Percentiles rank a stretch among this genome's conserved stretches.
Evolutionary conservation across 1,284 basidiomycete genomes (phyloP).

Genomic region (Ganoderma lucidum): DNA sequence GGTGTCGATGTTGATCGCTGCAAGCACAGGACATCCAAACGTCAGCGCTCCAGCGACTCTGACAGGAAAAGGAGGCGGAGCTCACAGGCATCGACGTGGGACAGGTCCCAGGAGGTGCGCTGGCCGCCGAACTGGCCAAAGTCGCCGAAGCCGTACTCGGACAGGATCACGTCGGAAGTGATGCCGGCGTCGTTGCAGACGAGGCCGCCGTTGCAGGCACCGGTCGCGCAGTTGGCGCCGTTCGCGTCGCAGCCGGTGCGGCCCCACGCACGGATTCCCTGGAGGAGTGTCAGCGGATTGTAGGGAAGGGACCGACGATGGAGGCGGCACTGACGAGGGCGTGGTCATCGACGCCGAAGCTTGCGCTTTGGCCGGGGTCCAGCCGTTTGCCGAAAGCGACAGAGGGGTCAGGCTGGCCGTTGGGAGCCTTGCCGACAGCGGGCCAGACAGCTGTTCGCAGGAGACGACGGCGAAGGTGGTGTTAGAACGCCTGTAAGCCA

Average conservation of each 20-base stretch:
- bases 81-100: too few relatives aligned
- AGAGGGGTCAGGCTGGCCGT: conserved; percentile 8
- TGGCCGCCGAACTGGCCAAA: conserved; percentile 8
- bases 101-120: background rate
- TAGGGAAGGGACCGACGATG: background rate
- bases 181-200: conserved; percentile 8
- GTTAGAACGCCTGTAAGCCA: background rate
- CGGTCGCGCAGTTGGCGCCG: conserved; percentile 8
- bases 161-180: conserved; percentile 8
- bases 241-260: conserved; percentile 9
- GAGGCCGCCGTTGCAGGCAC: conserved; percentile 8
- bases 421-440: conserved; percentile 5
- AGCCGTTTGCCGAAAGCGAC: background rate
- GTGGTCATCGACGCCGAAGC: conserved; percentile 1
- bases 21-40: too few relatives aligned
- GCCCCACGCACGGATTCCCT: conserved; percentile 9
- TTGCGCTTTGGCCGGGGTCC: conserved; percentile 5
- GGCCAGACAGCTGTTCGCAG: conserved; percentile 1
- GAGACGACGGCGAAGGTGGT: too few relatives aligned
- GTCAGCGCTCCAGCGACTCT: background rate
- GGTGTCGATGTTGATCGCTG: conserved; percentile 12
- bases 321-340: background rate
- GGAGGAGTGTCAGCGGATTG: background rate
- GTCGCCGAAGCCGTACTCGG: background rate
- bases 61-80: background rate